Conservation (phyloP, 305 asterid genomes). For the Rubia balearica region DNA sequence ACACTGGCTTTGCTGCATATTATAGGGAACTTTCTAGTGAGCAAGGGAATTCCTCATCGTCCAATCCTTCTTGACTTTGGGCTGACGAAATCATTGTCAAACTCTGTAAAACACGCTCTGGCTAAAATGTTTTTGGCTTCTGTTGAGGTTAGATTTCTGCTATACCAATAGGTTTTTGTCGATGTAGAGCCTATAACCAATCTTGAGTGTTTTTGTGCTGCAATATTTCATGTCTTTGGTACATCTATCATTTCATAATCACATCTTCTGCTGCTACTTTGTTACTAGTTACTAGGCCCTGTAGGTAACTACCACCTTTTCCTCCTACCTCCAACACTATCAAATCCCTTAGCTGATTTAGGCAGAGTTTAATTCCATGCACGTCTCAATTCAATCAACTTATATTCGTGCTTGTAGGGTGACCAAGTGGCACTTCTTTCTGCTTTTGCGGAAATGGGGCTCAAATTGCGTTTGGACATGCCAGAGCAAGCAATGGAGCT, state of each 20-base stretch:
- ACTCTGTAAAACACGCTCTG: conserved; percentile 69
- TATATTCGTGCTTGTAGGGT: conserved; percentile 53
- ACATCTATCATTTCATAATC: not conserved
- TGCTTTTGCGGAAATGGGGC: conserved; percentile 92
- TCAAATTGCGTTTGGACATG: conserved; percentile 84
- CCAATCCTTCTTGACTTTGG: conserved; percentile 97
- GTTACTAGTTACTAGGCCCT: not conserved
- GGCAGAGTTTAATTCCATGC: not conserved
- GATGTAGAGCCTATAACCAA: not conserved
- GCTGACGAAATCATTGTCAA: conserved; percentile 76
- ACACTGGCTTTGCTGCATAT: conserved; percentile 21
- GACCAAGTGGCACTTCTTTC: conserved; percentile 94
- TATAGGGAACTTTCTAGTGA: conserved; percentile 93
- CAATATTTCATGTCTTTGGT: not conserved
- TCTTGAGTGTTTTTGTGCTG: not conserved
- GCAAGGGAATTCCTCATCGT: conserved; percentile 85
- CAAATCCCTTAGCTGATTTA: not conserved
- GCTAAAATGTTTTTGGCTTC: conserved; percentile 98
- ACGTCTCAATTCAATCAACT: conserved; percentile 2
- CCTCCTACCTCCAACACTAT: not conserved
- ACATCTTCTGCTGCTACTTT: not conserved
- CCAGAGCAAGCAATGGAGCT: conserved; percentile 98
- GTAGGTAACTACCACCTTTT: not conserved
- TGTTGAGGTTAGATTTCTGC: conserved; percentile 69
- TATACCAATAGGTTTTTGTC: not conserved